Evolutionary conservation across 2,329 filamentous ascomycete species (phyloP), one percentile per base, ranked within the genome.

Genomic region (Colletotrichum neosansevieriae): DNA sequence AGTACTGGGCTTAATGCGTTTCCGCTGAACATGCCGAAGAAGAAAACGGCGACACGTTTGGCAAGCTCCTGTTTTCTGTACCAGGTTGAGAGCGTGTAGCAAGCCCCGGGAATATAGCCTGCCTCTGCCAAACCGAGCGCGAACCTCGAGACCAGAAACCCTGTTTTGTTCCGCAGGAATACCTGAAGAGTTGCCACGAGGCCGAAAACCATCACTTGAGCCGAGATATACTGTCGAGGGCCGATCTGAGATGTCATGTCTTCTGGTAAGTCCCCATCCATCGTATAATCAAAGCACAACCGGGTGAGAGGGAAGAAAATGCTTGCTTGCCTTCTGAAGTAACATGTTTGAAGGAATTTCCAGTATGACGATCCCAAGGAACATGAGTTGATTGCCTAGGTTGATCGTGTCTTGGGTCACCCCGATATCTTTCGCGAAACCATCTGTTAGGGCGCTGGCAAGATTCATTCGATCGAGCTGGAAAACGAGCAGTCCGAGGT

Each of bases 381-480:
- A 86, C 83, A 86, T 84, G 6, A 86, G 72, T 66, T 86, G 84
- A 58, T 86, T 86, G 0, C 85, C 84, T 0, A 86, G 72, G 58
- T 87, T 87, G 68, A 86, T 81, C 0, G 81, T 84, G 24, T 80
- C 78, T 65, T 85, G 82, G n/a, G 77, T 74, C 4, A 86, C 76
- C 0, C 73, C 69, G 34, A 85, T 82, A 44, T 81, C 77, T 3
- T 75, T 73, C 1, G 81, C 80, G 49, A 86, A 84, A 1, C 82
- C 82, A 7, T 79, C 83, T 0, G 84, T 86, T 0, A 86, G 74
- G 7, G 84, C 84, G 67, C 82, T 85, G 13, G 82, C 83, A 3
- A 86, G 76, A 59, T 86, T 86, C 78, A 84, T 86, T 40, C 85
- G 82, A 67, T 87, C 85, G 0, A 86, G 74, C 70, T 86, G 84